Conservation (phyloP, 1,139 yeast genomes). For the Nakaseomyces kungkrabaensis region DNA sequence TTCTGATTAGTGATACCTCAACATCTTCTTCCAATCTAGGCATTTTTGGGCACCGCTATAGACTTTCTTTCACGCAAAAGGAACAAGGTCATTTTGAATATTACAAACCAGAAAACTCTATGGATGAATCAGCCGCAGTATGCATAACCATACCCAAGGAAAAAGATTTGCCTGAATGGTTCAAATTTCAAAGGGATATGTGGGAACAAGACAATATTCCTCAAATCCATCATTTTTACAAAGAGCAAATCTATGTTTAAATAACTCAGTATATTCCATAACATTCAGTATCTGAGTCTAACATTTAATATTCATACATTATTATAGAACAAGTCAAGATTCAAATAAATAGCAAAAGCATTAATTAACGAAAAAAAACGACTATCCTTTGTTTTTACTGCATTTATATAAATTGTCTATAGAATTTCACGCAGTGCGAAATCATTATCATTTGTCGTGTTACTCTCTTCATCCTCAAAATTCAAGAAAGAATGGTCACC, state of each 20-base stretch:
- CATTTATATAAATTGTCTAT: conserved; percentile 5
- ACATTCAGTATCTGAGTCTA: neutral
- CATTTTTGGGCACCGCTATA: conserved; percentile 26
- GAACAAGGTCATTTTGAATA: conserved; percentile 25
- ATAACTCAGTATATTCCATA: neutral
- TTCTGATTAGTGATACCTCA: conserved; percentile 6
- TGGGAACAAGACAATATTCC: conserved; percentile 46
- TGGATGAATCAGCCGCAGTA: conserved; percentile 17
- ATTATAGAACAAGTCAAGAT: too few relatives aligned
- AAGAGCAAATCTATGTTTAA: conserved; percentile 24
- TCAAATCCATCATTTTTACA: conserved; percentile 27
- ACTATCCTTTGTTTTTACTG: too few relatives aligned
- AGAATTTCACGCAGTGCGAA: conserved; percentile 25
- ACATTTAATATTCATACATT: neutral
- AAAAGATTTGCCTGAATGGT: conserved; percentile 61
- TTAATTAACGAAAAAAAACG: too few relatives aligned
- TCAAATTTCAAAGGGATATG: conserved; percentile 45
- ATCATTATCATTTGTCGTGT: conserved; percentile 5
- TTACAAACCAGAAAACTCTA: conserved; percentile 13
- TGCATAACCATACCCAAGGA: conserved; percentile 51
- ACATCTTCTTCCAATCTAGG: conserved; percentile 23
- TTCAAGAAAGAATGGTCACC: conserved; percentile 36
- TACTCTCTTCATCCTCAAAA: conserved; percentile 20
- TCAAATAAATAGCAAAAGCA: too few relatives aligned
- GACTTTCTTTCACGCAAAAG: conserved; percentile 25